Evolutionary conservation across 2,329 filamentous ascomycete species (phyloP).

Genomic region (Epichloe typhina): DNA sequence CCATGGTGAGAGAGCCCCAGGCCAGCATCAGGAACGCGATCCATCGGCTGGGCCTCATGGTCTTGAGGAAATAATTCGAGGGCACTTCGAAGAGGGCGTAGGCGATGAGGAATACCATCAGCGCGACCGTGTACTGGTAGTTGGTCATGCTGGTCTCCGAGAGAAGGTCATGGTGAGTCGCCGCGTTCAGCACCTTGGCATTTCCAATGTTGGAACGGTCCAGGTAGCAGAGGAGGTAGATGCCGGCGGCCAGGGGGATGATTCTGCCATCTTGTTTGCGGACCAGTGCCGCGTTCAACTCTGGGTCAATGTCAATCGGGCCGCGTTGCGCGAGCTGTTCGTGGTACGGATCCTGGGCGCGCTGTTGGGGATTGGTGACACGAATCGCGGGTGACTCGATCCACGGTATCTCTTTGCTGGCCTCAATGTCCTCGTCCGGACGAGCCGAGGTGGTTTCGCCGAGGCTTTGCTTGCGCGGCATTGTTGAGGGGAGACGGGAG

Average conservation of each 20-base stretch:
- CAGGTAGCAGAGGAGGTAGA: slow-evolving; percentile 56
- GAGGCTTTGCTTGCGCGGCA: background rate
- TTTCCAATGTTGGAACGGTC: slow-evolving; percentile 59
- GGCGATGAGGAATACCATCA: slow-evolving; percentile 49
- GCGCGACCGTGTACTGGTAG: slow-evolving; percentile 44
- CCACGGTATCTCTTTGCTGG: background rate
- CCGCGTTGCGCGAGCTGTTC: background rate
- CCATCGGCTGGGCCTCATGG: slow-evolving; percentile 48
- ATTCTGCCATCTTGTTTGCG: slow-evolving; percentile 48
- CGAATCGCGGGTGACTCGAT: background rate
- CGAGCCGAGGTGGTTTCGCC: background rate
- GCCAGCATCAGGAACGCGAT: slow-evolving; percentile 51
- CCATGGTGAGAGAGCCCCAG: slow-evolving; percentile 56
- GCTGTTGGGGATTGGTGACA: too few relatives aligned
- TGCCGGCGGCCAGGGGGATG: slow-evolving; percentile 46
- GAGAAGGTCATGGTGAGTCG: slow-evolving; percentile 47
- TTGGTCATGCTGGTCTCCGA: slow-evolving; percentile 47
- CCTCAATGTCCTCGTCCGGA: background rate
- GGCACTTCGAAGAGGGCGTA: slow-evolving; percentile 51
- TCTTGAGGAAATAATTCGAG: slow-evolving; percentile 53
- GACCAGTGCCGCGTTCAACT: background rate
- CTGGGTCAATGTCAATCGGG: background rate
- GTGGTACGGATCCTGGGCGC: background rate
- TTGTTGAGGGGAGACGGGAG: background rate
- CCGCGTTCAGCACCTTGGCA: slow-evolving; percentile 51